Evolutionary conservation across 2,329 filamentous ascomycete species (phyloP).

Genomic region (Harringtonia aguacate): DNA sequence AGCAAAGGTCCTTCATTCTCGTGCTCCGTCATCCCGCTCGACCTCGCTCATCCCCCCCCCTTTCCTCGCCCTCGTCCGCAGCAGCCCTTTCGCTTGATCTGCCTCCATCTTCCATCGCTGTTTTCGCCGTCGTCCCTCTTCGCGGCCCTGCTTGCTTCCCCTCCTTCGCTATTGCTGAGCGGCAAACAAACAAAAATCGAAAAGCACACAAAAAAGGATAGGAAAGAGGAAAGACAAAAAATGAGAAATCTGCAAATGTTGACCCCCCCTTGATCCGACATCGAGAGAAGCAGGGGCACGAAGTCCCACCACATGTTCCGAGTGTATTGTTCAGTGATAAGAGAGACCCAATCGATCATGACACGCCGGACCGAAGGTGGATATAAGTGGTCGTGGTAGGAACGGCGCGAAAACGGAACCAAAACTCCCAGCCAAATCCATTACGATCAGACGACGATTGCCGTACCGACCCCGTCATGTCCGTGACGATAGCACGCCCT

Average conservation of each 20-base stretch:
- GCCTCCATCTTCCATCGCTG: background rate
- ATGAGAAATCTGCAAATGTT: slow-evolving; percentile 4
- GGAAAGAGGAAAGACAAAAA: slow-evolving; percentile 2
- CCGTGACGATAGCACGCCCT: slow-evolving; percentile 4
- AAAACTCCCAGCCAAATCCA: slow-evolving; percentile 14
- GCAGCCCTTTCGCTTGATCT: background rate
- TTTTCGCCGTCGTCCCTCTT: background rate
- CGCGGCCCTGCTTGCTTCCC: background rate
- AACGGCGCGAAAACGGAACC: slow-evolving; percentile 8
- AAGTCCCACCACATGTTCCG: slow-evolving; percentile 5
- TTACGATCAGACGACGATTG: slow-evolving; percentile 9
- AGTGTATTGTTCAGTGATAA: slow-evolving; percentile 5
- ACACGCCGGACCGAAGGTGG: slow-evolving; percentile 2
- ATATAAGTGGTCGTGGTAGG: slow-evolving; percentile 2
- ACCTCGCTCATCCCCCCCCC: too few species aligned
- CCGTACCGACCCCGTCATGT: slow-evolving; percentile 3
- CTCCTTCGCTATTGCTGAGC: background rate
- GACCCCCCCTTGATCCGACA: slow-evolving; percentile 6
- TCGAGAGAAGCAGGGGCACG: slow-evolving; percentile 1
- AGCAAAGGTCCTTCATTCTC: too few species aligned
- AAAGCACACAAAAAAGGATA: background rate
- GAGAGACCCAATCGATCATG: slow-evolving; percentile 10
- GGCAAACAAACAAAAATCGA: background rate
- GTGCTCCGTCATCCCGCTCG: too few species aligned
- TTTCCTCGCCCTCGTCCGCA: too few species aligned